Base-by-base conservation (phyloP, 768 basidiomycete genomes). In the Termitomyces sp. region DNA sequence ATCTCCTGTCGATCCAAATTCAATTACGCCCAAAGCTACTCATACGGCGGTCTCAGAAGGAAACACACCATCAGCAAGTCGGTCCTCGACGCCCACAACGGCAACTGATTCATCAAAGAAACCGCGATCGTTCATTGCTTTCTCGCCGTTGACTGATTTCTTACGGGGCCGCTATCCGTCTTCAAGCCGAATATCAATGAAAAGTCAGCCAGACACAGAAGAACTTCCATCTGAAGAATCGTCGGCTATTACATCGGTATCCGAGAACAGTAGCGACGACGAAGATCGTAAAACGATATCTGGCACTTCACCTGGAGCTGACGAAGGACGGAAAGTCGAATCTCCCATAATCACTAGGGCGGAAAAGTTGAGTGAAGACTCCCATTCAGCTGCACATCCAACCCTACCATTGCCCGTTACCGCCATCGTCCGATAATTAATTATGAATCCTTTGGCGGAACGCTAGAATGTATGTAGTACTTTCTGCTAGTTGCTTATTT, bases 131-230 rank as follows among this genome's bases (percentile, higher is more conserved):
- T 84, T 85, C 73, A 79, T 85, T 63, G 82, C 77, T 61, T 78
- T 88, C 60, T 78, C 82, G 47, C 83, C 86, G 5, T 77, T 89
- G 38, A 76, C 86, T 44, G 85, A 81, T 29, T 83, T 89, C 67
- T 74, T 85, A 53, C 82, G 87, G 37, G 74, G 78, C 21, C 82
- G 86, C 48, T 80, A 87, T 66, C 79, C 84, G 31, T 81, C 84
- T 19, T 75, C 75, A 14, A 70, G 67, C 61, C 73, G 70, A 52
- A 56, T 59, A 35, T 48, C 59, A 19, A 45, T 52, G 23, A 61
- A 66, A 42, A 58, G 56, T 41, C 43, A 54, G 50, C 42, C 60
- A 38, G 53, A 56, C 31, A 32, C 53, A 53, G 59, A 58, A 50
- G 62, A 65, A 41, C 34, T 40, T 44, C 62, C 60, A 45, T 42